Conservation (phyloP, 2,329 filamentous ascomycete species). For the Akanthomyces uredinophilus region DNA sequence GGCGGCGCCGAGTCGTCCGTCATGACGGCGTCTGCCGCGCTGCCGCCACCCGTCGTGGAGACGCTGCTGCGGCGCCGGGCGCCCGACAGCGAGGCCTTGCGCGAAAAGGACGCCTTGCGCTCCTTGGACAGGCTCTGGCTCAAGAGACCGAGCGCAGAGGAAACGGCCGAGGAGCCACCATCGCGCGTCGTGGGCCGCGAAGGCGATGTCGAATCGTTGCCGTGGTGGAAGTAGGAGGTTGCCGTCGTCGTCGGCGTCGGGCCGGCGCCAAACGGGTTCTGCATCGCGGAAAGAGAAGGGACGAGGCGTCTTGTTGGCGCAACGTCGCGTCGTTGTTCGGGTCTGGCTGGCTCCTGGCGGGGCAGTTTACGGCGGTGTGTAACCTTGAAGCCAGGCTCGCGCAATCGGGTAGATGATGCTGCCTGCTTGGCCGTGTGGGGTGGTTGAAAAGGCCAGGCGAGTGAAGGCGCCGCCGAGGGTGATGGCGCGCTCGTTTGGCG, state of each 20-base stretch:
- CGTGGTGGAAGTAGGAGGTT: conserved; percentile 27
- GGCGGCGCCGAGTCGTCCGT: conserved; percentile 45
- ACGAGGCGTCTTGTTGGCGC: not conserved
- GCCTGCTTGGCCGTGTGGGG: not conserved
- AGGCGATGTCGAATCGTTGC: conserved; percentile 23
- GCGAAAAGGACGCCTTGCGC: conserved; percentile 48
- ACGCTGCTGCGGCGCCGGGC: conserved; percentile 37
- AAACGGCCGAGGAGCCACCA: conserved; percentile 18
- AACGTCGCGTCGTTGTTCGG: not conserved
- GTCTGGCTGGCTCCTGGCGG: not conserved
- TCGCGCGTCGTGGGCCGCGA: conserved; percentile 35
- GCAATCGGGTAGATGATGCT: not conserved
- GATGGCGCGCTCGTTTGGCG: conserved; percentile 1
- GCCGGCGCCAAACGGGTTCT: conserved; percentile 1
- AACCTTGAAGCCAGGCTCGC: not conserved
- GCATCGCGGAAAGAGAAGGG: not conserved
- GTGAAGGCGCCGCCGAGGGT: not conserved
- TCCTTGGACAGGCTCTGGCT: conserved; percentile 31
- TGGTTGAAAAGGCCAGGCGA: not conserved
- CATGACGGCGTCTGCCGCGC: conserved; percentile 29
- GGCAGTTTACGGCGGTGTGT: not conserved
- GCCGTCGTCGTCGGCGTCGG: not conserved
- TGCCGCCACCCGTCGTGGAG: conserved; percentile 29
- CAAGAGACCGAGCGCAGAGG: conserved; percentile 3
- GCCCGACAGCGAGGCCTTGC: conserved; percentile 48